Percentiles rank a stretch among this genome's conserved stretches.
phyloP scores from a whole-genome alignment of 2,329 filamentous ascomycete genomes.

The Rosellinia necatrix region DNA sequence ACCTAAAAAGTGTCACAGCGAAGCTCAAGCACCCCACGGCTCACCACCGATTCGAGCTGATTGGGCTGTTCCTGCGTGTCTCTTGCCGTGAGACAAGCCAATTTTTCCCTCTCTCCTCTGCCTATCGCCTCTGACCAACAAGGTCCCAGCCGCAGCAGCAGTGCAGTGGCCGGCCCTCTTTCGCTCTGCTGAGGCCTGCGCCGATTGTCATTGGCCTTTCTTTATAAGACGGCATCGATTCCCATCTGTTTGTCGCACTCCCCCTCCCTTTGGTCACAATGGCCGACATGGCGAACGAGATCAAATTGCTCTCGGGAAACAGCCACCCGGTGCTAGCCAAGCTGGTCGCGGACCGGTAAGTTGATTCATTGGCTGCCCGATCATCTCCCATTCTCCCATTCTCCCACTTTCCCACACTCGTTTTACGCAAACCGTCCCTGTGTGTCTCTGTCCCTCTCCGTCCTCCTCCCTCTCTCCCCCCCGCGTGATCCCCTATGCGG shows the following conservation, averaged over 20 bases:
- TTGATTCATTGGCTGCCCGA: constrained; percentile 6
- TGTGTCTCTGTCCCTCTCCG: too few species aligned
- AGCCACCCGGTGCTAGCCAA: constrained; percentile 46
- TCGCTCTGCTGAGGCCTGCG: constrained; percentile 8
- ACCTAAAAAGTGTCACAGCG: neutral
- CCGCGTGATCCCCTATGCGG: too few species aligned
- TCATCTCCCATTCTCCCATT: constrained; percentile 11
- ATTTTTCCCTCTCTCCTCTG: constrained; percentile 11
- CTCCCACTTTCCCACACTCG: neutral
- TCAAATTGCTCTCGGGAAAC: constrained; percentile 48
- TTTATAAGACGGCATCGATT: constrained; percentile 17
- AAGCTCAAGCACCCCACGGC: constrained; percentile 16
- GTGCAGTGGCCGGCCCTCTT: too few species aligned
- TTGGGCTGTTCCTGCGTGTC: constrained; percentile 19
- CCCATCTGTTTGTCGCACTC: neutral
- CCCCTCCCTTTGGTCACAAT: constrained; percentile 24
- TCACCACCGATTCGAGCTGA: constrained; percentile 25
- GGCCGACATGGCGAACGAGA: constrained; percentile 43
- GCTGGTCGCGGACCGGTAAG: constrained; percentile 46
- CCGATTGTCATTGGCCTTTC: constrained; percentile 4
- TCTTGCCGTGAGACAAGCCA: constrained; percentile 9
- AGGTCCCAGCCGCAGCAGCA: constrained; percentile 4
- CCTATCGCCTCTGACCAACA: constrained; percentile 3
- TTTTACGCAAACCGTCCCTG: neutral
- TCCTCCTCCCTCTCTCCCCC: too few species aligned